Percentiles rank a stretch among this genome's conserved stretches.
These are phyloP conservation scores for Penicillium concentricum DNA, from an alignment of 2,329 filamentous ascomycete genomes.

Conservation along the genomic window DNA sequence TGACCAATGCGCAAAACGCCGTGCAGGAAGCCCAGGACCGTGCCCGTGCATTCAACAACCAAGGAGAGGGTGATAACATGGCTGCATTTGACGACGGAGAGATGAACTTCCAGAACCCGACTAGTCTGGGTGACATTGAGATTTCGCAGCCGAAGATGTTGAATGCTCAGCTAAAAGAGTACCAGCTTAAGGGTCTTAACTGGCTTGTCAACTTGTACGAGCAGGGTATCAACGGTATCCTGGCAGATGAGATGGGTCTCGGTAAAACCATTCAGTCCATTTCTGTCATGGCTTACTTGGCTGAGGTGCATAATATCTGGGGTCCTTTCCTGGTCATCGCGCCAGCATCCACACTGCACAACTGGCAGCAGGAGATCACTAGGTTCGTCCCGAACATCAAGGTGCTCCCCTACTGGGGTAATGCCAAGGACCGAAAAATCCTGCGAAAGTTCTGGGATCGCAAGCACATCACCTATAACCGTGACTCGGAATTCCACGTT, in stretches of 20 bases:
- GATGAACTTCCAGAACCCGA: conserved; percentile 99
- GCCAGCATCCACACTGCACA: conserved; percentile 93
- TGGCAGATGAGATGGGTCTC: conserved; percentile 99
- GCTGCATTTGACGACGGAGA: conserved; percentile 88
- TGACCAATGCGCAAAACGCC: conserved; percentile 94
- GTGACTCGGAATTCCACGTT: conserved; percentile 92
- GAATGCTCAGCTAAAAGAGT: conserved; percentile 93
- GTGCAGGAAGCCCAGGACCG: conserved; percentile 93
- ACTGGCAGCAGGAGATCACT: conserved; percentile 98
- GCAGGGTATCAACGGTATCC: conserved; percentile 98
- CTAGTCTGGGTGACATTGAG: conserved; percentile 88
- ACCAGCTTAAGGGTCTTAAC: conserved; percentile 97
- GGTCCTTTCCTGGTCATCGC: conserved; percentile 96
- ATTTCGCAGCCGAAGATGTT: conserved; percentile 93
- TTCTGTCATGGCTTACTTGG: conserved; percentile 97
- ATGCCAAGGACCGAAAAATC: conserved; percentile 88
- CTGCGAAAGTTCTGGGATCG: conserved; percentile 98
- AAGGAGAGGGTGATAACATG: conserved; percentile 55
- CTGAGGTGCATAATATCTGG: conserved; percentile 97
- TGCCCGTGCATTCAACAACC: conserved; percentile 90
- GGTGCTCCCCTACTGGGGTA: conserved; percentile 96
- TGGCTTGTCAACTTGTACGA: conserved; percentile 99
- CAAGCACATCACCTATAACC: conserved; percentile 92
- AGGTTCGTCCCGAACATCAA: conserved; percentile 94
- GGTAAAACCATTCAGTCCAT: conserved; percentile 99